Evolutionary conservation across 352 stramenopile genomes (phyloP), one percentile per base, ranked within the genome.

Genomic region (Phytophthora cryptogea): DNA sequence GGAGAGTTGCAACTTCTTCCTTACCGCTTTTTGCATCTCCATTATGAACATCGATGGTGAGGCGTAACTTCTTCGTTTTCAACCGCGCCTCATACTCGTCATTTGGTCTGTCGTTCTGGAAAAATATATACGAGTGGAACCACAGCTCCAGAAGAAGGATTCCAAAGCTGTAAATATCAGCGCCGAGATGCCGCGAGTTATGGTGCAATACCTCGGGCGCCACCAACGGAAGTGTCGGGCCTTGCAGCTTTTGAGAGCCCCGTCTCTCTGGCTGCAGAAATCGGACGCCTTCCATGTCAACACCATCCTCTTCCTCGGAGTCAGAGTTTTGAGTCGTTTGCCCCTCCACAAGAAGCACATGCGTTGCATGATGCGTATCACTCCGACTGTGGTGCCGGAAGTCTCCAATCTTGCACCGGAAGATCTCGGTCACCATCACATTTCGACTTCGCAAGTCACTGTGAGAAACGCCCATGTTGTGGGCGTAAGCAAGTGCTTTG

Each of bases 381-480:
- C 66, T 55, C 17, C 67, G 60, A 23, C 62, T 70, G 41, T 83
- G 44, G 13, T 75, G 77, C 3, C 76, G 67, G 30, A 83, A 74
- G 35, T 90, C 80, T 16, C 69, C 80, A 46, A 92, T 43, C 51
- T 90, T 92, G 65, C 75, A 83, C 14, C 54, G 54, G 47, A 86
- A 80, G 14, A 68, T 23, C 20, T 82, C 73, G 1, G 73, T 83
- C 37, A 90, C 60, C 20, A 92, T 67, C 26, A 92, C 76, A 55
- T 90, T 90, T 33, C 81, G 75, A 66, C 74, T 88, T 2, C 82
- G 81, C 23, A 92, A 27, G 33, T 92, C 83, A 33, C 71, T 72
- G 26, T 92, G 83, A 8, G 71, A 78, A 28, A 88, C 59, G 3
- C 71, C 66, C 40, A 60, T 65, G 26, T 76, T 71, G 51, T 92